Evolutionary conservation across 2,329 filamentous ascomycete species (phyloP), one percentile per base, ranked within the genome.

Genomic region (Cercospora berteroae): DNA sequence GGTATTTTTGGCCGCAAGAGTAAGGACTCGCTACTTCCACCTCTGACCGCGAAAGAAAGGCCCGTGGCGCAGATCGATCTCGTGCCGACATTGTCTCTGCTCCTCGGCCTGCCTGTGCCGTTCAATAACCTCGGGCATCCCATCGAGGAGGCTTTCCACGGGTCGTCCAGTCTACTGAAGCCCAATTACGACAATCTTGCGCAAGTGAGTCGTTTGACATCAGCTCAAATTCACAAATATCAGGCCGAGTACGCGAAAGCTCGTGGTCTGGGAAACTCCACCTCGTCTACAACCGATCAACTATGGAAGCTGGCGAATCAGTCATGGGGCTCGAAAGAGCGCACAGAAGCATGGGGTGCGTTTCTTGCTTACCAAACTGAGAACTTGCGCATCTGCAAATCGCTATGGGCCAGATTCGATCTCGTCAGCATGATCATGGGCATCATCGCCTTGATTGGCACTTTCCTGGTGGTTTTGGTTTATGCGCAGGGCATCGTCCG

Each of bases 101-200:
- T 99, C 0, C 83, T 99, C 1, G 95, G 95, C 8, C 86, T 97
- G 68, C 94, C 95, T 0, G 94, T 99, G 68, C 95, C 95, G 0
- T 99, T 93, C 83, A 99, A 98, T 79, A 99, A 95, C 76, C 86
- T 99, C 6, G 95, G 95, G 60, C 89, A 87, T 6, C 95, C 95
- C 0, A 97, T 99, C 69, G 92, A 96, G 72, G 95, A 99, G 79
- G 94, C 93, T 2, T 99, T 99, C 79, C 85, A 90, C 18, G 91
- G 92, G 0, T 69, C 60, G 4, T 33, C 25, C 12, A 56, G 60
- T n/a, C 48, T 69, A 9, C 79, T 82, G 1, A 84, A 86, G 23
- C 90, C 90, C 31, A 85, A 87, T 36, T 86, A 92, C 68, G 83
- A 88, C 57, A 95, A 92, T 71, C 82, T 99, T 50, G 92, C 91